Evolutionary conservation across 352 stramenopile genomes (phyloP).

Genomic region (Globisporangium yorkense): DNA sequence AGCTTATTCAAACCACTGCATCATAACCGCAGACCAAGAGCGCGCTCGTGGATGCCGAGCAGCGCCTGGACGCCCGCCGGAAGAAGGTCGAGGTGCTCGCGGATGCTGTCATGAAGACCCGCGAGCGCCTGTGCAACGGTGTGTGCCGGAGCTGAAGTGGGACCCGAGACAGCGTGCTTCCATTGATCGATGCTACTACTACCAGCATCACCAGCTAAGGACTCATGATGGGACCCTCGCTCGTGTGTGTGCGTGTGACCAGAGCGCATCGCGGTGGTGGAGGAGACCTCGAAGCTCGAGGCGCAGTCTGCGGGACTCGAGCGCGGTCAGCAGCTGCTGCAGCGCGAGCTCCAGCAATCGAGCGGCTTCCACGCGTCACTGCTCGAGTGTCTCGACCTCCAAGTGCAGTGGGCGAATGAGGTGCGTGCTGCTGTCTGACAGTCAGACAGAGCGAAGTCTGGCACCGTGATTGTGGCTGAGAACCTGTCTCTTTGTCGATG

Average conservation of each 20-base stretch:
- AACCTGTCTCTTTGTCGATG: background rate
- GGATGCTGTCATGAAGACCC: slow-evolving; percentile 62
- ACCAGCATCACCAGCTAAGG: background rate
- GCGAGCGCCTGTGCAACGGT: slow-evolving; percentile 65
- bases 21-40: slow-evolving; percentile 32
- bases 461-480: background rate
- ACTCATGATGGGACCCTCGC: background rate
- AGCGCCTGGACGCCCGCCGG: slow-evolving; percentile 42
- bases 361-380: slow-evolving; percentile 41
- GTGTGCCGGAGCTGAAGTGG: background rate
- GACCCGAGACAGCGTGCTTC: no score
- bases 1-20: background rate
- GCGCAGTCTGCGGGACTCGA: slow-evolving; percentile 33
- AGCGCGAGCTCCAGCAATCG: slow-evolving; percentile 23
- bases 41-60: slow-evolving; percentile 42
- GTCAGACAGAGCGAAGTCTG: background rate
- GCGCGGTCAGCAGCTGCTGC: slow-evolving; percentile 33
- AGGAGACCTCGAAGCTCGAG: slow-evolving; percentile 47
- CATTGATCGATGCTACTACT: background rate
- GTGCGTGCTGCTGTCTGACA: slow-evolving; percentile 12
- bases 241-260: background rate
- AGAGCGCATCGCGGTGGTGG: slow-evolving; percentile 56
- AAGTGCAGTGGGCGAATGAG: slow-evolving; percentile 55
- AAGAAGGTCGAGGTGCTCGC: slow-evolving; percentile 49
- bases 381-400: slow-evolving; percentile 60